phyloP scores from a whole-genome alignment of 225 moss, liverwort and hornwort species.

The Asterella californica region DNA sequence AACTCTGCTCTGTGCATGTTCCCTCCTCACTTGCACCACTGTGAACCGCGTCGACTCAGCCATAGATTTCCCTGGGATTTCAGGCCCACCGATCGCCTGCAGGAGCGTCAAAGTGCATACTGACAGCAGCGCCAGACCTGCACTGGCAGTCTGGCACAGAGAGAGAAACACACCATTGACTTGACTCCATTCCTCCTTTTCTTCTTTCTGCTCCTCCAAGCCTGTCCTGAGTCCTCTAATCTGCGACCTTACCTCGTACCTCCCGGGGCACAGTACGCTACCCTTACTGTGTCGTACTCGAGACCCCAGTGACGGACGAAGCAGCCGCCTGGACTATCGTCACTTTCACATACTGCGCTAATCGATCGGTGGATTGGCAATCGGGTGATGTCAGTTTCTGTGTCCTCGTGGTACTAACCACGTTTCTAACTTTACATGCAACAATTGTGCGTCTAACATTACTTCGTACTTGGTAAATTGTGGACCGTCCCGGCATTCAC shows the following conservation, averaged over 20 bases:
- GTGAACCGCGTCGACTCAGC: background rate
- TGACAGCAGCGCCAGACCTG: background rate
- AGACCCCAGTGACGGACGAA: too few species aligned
- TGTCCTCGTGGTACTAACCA: background rate
- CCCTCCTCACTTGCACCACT: background rate
- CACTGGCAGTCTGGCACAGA: background rate
- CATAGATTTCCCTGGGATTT: background rate
- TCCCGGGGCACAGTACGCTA: background rate
- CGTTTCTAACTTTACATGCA: background rate
- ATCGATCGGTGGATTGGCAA: background rate
- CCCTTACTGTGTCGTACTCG: background rate
- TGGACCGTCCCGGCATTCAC: background rate
- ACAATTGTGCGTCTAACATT: background rate
- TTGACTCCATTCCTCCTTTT: background rate
- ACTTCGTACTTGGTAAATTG: background rate
- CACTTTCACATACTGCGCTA: too few species aligned
- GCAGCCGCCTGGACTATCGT: too few species aligned
- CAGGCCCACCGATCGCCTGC: background rate
- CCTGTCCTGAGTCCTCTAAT: background rate
- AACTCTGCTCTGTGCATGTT: background rate
- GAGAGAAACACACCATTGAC: background rate
- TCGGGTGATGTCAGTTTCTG: background rate
- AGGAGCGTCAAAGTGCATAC: background rate
- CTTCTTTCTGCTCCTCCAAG: background rate
- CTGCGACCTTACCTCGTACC: background rate